Evolutionary conservation across 2,329 filamentous ascomycete species (phyloP), one percentile per base, ranked within the genome.

Genomic region (Hymenoscyphus repandus): DNA sequence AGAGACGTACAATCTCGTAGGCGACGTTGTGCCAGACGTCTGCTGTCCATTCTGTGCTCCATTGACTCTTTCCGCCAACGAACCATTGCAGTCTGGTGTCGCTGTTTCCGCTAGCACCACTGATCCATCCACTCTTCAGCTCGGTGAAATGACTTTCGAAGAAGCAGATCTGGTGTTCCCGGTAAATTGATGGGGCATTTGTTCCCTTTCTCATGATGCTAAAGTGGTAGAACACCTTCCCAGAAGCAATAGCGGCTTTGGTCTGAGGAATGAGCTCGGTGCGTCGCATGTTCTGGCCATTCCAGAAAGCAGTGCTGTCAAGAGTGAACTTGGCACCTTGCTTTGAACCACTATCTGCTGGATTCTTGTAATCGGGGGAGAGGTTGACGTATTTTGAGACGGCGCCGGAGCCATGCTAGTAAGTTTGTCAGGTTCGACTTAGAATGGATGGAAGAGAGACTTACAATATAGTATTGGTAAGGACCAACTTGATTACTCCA

Each of bases 101-200:
- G 17, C 66, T 51, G 66, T 70, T 71, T 37, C 70, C 74, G 31
- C 64, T 56, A 49, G 72, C 69, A 40, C 75, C 75, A 46, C 68
- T 70, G 22, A 83, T 70, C 76, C 77, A 81, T 40, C 85, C 85
- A 51, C 79, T 80, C 72, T 88, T 88, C 66, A 89, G 69, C 72
- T 88, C 85, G n/a, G 83, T 87, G 68, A 88, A 88, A 69, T 88
- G 84, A 66, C 74, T 80, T 69, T 86, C 83, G 70, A 80, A 82
- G 67, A 75, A 75, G 63, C 66, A 68, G 60, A 74, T 72, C 68
- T 88, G 85, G 67, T 88, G 85, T 71, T 88, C 84, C 50, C 82
- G 76, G 10, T 72, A 75, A 2, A 74, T 69, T 31, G 74, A 75
- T 0, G 85, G 85, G 0, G 81, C 72, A 62, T 87, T 86, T 15